phyloP scores from a whole-genome alignment of 805 yeast species.

The Wickerhamiella sergipiensis region DNA sequence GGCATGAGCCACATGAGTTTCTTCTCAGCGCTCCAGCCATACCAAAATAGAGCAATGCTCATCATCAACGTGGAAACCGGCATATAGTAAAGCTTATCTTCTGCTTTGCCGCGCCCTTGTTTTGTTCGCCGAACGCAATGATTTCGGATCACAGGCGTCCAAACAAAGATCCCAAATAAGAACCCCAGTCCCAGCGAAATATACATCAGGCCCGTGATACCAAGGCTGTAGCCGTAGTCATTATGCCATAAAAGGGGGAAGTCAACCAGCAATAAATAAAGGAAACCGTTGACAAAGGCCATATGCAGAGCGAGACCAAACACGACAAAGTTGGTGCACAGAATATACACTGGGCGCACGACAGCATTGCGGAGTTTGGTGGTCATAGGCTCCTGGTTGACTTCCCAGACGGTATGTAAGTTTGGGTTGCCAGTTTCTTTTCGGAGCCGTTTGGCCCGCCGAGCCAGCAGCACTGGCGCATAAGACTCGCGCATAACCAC shows the following conservation, averaged over 20 bases:
- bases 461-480: constrained; percentile 37
- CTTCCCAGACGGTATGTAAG: constrained; percentile 47
- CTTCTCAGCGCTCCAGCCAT: constrained; percentile 57
- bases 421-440: constrained; percentile 41
- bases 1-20: constrained; percentile 51
- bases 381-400: constrained; percentile 11
- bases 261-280: constrained; percentile 48
- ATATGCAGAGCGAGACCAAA: constrained; percentile 46
- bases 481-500: constrained; percentile 43
- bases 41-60: constrained; percentile 52
- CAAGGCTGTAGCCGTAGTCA: constrained; percentile 34
- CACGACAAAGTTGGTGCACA: constrained; percentile 49
- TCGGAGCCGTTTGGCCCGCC: constrained; percentile 35
- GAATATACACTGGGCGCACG: constrained; percentile 40
- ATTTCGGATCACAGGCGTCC: constrained; percentile 35
- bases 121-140: constrained; percentile 22
- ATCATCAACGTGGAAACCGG: constrained; percentile 37
- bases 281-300: constrained; percentile 55
- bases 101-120: constrained; percentile 46
- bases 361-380: constrained; percentile 29
- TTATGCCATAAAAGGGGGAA: constrained; percentile 41
- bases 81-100: constrained; percentile 41
- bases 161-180: constrained; percentile 34
- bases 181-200: constrained; percentile 45
- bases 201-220: constrained; percentile 46